Evolutionary conservation across 768 basidiomycete species (phyloP), one percentile per base, ranked within the genome.

Genomic region (Mycena metata): DNA sequence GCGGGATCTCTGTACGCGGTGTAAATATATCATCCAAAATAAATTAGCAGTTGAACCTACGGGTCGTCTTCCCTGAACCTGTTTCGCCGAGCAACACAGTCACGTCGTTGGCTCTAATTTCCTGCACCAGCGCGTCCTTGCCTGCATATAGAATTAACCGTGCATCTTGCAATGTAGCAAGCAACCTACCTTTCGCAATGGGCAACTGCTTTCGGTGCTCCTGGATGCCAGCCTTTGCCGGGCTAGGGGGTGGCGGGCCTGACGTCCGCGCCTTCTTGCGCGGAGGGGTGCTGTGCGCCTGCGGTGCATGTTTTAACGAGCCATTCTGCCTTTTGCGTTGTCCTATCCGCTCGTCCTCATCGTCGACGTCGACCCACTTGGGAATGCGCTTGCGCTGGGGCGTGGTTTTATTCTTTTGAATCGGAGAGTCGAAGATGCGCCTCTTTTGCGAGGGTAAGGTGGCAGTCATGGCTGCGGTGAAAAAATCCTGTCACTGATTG

Each of bases 41-140:
- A 42, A 16, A 36, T 66, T 61, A 11, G 13, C 7, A 30, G 30
- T 30, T 30, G 57, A n/a, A 51, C 57, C 60, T 43, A 97, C 97
- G 97, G 55, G 98, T 99, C 0, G 97, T 97, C 83, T 99, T 99
- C 69, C 98, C 98, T 21, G 96, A 98, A 15, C 98, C 98, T 0
- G 98, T 99, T 80, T 99, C 98, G 43, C 96, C 98, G 2, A 99
- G 86, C 11, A 99, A 87, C 49, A 99, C 89, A 1, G 91, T 93
- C 9, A 95, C 91, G 76, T 96, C 92, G 83, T 94, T 91, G 69
- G 89, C 85, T 35, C 80, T 79, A 58, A 97, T 90, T 77, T 91
- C 91, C 64, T 88, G 84, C 33, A 95, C 79, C 33, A 97, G 84
- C 33, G 90, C 89, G 24, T 94, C 91, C 76, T 86, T 89, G 64